These are phyloP conservation scores for Trichoderma atrobrunneum DNA, from an alignment of 2,329 filamentous ascomycete genomes.

Conservation along the genomic window DNA sequence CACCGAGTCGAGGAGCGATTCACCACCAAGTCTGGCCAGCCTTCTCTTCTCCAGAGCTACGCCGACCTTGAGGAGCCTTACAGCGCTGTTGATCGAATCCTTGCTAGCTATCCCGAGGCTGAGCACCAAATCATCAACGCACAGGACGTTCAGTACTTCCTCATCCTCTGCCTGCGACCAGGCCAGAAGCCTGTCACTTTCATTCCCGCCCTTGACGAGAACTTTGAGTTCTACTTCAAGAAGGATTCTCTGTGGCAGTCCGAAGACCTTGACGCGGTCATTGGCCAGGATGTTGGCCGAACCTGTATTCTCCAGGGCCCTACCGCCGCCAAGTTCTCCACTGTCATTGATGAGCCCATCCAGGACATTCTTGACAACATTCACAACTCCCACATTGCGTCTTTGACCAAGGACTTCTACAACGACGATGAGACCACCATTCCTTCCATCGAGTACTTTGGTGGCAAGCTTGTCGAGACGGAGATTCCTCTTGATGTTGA, in stretches of 20 bases:
- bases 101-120: slow-evolving; percentile 81
- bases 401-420: slow-evolving; percentile 78
- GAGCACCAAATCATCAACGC: slow-evolving; percentile 93
- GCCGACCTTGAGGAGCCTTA: slow-evolving; percentile 83
- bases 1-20: slow-evolving; percentile 96
- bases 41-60: slow-evolving; percentile 86
- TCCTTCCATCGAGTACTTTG: slow-evolving; percentile 90
- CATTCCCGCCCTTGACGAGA: slow-evolving; percentile 90
- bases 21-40: slow-evolving; percentile 65
- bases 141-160: slow-evolving; percentile 96
- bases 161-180: slow-evolving; percentile 85
- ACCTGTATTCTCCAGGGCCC: slow-evolving; percentile 96
- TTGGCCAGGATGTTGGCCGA: slow-evolving; percentile 91
- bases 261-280: slow-evolving; percentile 92
- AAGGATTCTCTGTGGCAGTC: slow-evolving; percentile 99
- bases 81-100: slow-evolving; percentile 70
- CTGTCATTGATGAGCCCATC: slow-evolving; percentile 85
- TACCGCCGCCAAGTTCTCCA: slow-evolving; percentile 87
- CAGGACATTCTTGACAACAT: slow-evolving; percentile 92
- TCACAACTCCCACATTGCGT: slow-evolving; percentile 81
- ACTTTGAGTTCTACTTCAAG: slow-evolving; percentile 99
- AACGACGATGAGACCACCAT: slow-evolving; percentile 68
- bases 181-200: slow-evolving; percentile 97
- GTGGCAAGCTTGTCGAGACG: slow-evolving; percentile 74
- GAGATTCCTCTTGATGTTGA: slow-evolving; percentile 76